A percentile compares a stretch with the other conserved stretches of the same genome.
These are phyloP conservation scores for Pseudomonodictys pantanalensis DNA, from an alignment of 495 filamentous ascomycete genomes.

Conservation along the genomic window DNA sequence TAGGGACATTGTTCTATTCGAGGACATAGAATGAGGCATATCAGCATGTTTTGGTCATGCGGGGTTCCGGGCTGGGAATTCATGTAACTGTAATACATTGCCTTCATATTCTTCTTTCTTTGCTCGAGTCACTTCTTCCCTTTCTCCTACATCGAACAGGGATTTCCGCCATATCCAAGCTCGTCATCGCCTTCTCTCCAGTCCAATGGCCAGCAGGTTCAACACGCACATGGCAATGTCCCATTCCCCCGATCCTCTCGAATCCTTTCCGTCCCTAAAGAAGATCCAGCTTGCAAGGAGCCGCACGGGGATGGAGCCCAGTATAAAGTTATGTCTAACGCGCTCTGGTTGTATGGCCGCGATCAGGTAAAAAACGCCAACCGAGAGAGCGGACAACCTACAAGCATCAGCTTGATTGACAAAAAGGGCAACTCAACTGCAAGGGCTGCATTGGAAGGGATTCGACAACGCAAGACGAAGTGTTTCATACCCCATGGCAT, in stretches of 20 bases:
- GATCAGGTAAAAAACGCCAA: neutral
- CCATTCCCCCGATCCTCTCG: conserved; percentile 5
- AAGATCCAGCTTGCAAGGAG: neutral
- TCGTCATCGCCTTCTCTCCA: neutral
- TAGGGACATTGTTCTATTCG: neutral
- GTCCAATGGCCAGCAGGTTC: neutral
- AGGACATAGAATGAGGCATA: neutral
- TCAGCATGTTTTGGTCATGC: neutral
- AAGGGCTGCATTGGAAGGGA: neutral
- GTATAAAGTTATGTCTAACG: conserved; percentile 3
- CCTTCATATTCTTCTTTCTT: neutral
- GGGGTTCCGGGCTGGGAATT: neutral
- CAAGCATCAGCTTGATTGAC: too few species aligned
- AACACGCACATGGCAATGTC: conserved; percentile 5
- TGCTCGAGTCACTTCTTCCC: too few species aligned
- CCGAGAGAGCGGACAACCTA: conserved; percentile 12
- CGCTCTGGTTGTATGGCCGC: neutral
- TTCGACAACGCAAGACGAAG: neutral
- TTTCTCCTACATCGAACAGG: too few species aligned
- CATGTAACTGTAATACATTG: conserved; percentile 2
- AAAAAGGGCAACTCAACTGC: neutral
- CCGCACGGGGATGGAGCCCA: conserved; percentile 1
- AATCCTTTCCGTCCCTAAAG: neutral
- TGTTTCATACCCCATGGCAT: conserved; percentile 1
- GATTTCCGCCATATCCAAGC: neutral